These are phyloP conservation scores for Aspergillus felis DNA, from an alignment of 2,329 filamentous ascomycete genomes.

Conservation along the genomic window DNA sequence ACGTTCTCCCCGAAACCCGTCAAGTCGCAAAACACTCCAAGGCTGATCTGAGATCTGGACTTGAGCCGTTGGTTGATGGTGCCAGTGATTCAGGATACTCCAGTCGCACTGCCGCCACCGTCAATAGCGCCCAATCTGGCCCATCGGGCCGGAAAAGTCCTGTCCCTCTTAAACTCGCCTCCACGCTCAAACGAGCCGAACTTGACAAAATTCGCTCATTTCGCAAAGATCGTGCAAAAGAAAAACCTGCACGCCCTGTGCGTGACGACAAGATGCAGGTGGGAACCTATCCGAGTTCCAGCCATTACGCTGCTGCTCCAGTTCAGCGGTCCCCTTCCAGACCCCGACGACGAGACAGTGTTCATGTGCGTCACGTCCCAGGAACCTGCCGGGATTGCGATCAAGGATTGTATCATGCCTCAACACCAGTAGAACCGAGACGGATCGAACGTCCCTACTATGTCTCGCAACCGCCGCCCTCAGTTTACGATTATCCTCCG, in stretches of 20 bases:
- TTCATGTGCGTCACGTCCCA: slow-evolving; percentile 27
- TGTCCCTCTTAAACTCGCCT: slow-evolving; percentile 35
- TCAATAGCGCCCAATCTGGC: slow-evolving; percentile 51
- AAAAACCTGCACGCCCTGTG: slow-evolving; percentile 22
- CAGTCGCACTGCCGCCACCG: slow-evolving; percentile 53
- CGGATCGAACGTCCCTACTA: slow-evolving; percentile 31
- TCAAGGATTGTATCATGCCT: slow-evolving; percentile 30
- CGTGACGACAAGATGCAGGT: slow-evolving; percentile 36
- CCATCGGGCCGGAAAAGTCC: slow-evolving; percentile 41
- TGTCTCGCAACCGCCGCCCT: slow-evolving; percentile 21
- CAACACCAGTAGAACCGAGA: slow-evolving; percentile 29
- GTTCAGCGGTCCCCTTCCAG: slow-evolving; percentile 32
- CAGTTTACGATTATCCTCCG: slow-evolving; percentile 25
- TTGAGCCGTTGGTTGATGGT: slow-evolving; percentile 41
- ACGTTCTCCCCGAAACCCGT: slow-evolving; percentile 44
- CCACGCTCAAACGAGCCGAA: slow-evolving; percentile 27
- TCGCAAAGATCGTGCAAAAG: slow-evolving; percentile 32
- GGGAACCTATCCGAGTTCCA: slow-evolving; percentile 27
- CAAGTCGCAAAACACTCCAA: slow-evolving; percentile 48
- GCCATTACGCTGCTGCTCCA: slow-evolving; percentile 24
- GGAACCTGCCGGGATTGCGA: slow-evolving; percentile 36
- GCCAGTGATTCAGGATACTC: slow-evolving; percentile 62
- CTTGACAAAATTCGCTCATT: slow-evolving; percentile 25
- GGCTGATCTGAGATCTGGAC: slow-evolving; percentile 34
- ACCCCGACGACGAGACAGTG: slow-evolving; percentile 30